Conservation (phyloP, 345 rosid genomes). For the Trapa incisa region DNA sequence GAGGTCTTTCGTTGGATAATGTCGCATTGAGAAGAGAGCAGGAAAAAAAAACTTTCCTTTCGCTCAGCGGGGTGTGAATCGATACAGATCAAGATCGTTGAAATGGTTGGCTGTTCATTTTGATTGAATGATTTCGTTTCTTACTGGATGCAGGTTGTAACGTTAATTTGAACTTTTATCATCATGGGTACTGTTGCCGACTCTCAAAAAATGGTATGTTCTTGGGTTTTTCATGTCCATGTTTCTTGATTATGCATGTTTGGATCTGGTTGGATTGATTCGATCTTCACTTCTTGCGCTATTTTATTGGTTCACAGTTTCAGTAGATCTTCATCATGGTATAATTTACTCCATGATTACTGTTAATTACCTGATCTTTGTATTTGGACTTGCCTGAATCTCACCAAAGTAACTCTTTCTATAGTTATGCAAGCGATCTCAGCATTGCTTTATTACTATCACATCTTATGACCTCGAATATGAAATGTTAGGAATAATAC, state of each 20-base stretch:
- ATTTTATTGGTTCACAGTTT: too few species aligned
- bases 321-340: neutral
- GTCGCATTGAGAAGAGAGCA: neutral
- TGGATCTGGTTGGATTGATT: neutral
- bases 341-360: too few species aligned
- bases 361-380: neutral
- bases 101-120: neutral
- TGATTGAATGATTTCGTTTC: neutral
- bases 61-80: neutral
- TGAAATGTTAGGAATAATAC: too few species aligned
- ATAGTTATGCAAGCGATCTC: neutral
- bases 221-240: neutral
- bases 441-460: neutral
- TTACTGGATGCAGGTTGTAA: neutral
- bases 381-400: neutral
- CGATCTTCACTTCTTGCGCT: neutral
- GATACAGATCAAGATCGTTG: neutral
- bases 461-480: neutral
- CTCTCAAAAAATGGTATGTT: constrained; percentile 32
- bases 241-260: too few species aligned
- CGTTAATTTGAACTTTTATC: constrained; percentile 7
- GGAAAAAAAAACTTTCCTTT: neutral
- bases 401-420: neutral
- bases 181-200: constrained; percentile 46
- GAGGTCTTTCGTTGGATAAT: neutral